phyloP scores from a whole-genome alignment of 163 green algal species.

The Picocystis sp. region DNA sequence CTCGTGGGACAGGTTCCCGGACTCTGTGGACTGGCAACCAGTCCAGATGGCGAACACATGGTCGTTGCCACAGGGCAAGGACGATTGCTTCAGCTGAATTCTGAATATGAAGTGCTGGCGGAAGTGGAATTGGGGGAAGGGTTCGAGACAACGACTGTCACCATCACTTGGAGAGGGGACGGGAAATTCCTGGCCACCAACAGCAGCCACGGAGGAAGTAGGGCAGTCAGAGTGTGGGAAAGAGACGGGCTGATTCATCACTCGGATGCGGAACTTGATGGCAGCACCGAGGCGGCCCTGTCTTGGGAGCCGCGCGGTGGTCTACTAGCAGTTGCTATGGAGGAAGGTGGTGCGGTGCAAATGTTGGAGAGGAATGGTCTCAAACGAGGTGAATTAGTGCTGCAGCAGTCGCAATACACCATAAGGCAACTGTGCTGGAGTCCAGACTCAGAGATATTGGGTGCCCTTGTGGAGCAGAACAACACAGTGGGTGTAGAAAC shows the following conservation, averaged over 20 bases:
- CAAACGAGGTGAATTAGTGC: slow-evolving; percentile 54
- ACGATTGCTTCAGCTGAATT: slow-evolving; percentile 5
- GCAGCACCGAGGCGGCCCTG: background rate
- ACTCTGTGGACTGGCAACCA: background rate
- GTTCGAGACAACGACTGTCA: background rate
- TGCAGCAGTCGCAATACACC: slow-evolving; percentile 14
- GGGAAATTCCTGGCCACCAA: slow-evolving; percentile 5
- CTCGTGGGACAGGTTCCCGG: background rate
- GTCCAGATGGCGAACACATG: slow-evolving; percentile 8
- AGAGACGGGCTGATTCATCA: slow-evolving; percentile 2
- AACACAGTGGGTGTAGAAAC: no score
- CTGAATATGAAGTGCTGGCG: slow-evolving; percentile 8
- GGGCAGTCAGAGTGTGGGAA: background rate
- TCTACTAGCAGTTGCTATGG: slow-evolving; percentile 1
- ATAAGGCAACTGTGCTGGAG: slow-evolving; percentile 39
- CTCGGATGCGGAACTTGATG: background rate
- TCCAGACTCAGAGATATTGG: slow-evolving; percentile 60
- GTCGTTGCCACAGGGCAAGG: background rate
- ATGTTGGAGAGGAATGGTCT: slow-evolving; percentile 80
- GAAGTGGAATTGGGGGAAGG: background rate
- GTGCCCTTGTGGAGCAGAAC: slow-evolving; percentile 12
- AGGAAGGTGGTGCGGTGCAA: slow-evolving; percentile 20
- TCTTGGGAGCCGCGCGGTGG: slow-evolving; percentile 9
- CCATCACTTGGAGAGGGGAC: slow-evolving; percentile 11
- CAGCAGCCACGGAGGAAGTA: background rate